Evolutionary conservation across 2,329 filamentous ascomycete species (phyloP).

Genomic region (Pseudopyrenochaeta lycopersici): DNA sequence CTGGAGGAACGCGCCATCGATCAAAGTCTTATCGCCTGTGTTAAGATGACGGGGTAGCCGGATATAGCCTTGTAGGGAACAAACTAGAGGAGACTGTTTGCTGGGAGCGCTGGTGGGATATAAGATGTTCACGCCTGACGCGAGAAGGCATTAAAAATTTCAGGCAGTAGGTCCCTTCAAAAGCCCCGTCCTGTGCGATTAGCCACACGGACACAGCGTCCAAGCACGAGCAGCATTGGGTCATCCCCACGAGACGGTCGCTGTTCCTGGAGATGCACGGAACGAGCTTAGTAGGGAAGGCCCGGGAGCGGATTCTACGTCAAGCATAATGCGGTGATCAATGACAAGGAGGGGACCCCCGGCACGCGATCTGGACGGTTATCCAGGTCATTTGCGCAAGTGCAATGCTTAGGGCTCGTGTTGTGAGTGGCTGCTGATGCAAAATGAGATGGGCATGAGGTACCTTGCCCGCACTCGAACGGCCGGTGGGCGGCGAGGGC

Average conservation of each 20-base stretch:
- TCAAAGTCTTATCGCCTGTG: constrained; percentile 48
- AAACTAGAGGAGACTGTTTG: constrained; percentile 34
- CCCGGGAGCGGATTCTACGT: constrained; percentile 52
- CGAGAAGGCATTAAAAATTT: constrained; percentile 52
- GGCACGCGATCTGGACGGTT: constrained; percentile 50
- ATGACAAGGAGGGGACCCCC: constrained; percentile 47
- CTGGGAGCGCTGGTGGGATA: constrained; percentile 50
- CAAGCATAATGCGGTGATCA: constrained; percentile 58
- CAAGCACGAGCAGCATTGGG: constrained; percentile 51
- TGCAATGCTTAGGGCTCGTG: constrained; percentile 49
- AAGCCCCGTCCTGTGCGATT: constrained; percentile 53
- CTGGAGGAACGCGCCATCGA: constrained; percentile 48
- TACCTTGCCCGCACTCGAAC: constrained; percentile 42
- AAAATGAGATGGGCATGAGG: constrained; percentile 49
- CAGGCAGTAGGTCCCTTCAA: constrained; percentile 46
- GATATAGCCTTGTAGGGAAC: constrained; percentile 51
- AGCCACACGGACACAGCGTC: constrained; percentile 52
- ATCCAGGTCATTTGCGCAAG: constrained; percentile 45
- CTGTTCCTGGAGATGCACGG: constrained; percentile 53
- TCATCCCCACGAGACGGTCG: constrained; percentile 52
- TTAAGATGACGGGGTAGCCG: constrained; percentile 49
- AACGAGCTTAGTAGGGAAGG: constrained; percentile 54
- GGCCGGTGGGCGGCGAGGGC: constrained; percentile 26
- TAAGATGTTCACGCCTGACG: constrained; percentile 49
- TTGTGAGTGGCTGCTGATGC: constrained; percentile 51